Evolutionary conservation across 768 basidiomycete species (phyloP), one percentile per base, ranked within the genome.

Genomic region (Phaffia tasmanica): DNA sequence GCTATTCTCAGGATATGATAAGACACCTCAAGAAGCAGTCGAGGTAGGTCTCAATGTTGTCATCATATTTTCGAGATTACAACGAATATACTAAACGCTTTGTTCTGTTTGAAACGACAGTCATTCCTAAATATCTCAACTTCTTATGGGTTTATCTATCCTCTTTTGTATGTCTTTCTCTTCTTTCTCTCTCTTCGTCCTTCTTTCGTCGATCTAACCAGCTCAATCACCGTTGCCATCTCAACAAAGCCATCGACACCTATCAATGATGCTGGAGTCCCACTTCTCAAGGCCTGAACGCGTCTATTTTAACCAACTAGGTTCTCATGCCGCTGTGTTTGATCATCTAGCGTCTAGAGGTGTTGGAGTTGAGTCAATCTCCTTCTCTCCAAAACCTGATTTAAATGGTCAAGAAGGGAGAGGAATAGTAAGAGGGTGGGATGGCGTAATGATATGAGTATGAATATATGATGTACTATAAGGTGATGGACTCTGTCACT

Each of bases 251-350:
- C 80, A 81, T 64, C 73, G 77, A 16, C 80, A 81, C 66, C 42
- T 80, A 8, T 69, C 76, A 9, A 79, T 78, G 74, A 79, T 79
- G 78, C 74, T 80, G 47, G 79, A 79, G 69, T 61, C 68, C 16
- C 71, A 71, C 30, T 72, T 77, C 29, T 53, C 64, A n/a, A 58
- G 72, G 42, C 54, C 74, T 21, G 79, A 80, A 58, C 69, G 77
- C n/a, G 72, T 74, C 15, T 75, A 72, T 64, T 79, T 79, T 72
- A 80, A 79, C 67, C 65, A 72, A 25, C 70, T 81, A 8, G 62
- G 72, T 0, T 76, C 75, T 19, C 72, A 75, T 49, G 77, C 77
- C 6, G 75, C 71, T 4, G 75, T 77, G 0, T 65, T 80, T 19
- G 78, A 80, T 56, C 77, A 74, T 57, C 69, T 80, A 83, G 85